A percentile compares a stretch with the other conserved stretches of the same genome.
phyloP scores from a whole-genome alignment of 169 alveolate species.

The Babesia bovis region DNA sequence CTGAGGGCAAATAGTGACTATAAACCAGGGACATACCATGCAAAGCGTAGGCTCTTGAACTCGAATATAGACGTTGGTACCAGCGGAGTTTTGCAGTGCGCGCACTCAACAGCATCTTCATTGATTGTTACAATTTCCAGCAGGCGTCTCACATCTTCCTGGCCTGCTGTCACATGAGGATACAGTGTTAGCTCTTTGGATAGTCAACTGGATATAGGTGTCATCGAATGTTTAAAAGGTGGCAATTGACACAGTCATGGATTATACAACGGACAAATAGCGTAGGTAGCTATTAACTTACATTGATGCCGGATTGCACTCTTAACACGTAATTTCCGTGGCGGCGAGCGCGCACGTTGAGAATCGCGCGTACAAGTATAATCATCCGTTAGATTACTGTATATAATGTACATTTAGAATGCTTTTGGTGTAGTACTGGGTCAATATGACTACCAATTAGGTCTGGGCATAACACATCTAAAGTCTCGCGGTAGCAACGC shows the following conservation, averaged over 20 bases:
- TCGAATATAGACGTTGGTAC: neutral
- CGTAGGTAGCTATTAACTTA: constrained; percentile 10
- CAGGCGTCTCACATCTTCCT: constrained; percentile 50
- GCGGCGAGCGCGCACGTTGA: constrained; percentile 53
- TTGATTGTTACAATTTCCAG: constrained; percentile 24
- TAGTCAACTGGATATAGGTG: neutral
- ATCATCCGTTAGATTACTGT: constrained; percentile 57
- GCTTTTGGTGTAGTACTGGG: neutral
- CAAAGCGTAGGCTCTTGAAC: neutral
- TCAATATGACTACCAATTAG: too few species aligned
- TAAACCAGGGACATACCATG: constrained; percentile 26
- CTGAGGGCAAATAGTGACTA: constrained; percentile 1
- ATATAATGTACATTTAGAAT: constrained; percentile 43
- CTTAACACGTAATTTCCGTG: constrained; percentile 52
- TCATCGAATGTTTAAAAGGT: too few species aligned
- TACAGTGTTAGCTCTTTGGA: neutral
- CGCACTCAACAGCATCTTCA: constrained; percentile 35
- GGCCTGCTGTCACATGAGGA: constrained; percentile 11
- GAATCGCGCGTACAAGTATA: constrained; percentile 27
- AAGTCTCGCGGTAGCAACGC: too few species aligned
- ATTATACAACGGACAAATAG: too few species aligned
- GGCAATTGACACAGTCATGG: too few species aligned
- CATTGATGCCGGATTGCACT: constrained; percentile 45
- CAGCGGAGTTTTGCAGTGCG: constrained; percentile 16
- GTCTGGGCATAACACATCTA: too few species aligned